Evolutionary conservation across 345 rosid genomes (phyloP).

Genomic region (Syzygium grande): DNA sequence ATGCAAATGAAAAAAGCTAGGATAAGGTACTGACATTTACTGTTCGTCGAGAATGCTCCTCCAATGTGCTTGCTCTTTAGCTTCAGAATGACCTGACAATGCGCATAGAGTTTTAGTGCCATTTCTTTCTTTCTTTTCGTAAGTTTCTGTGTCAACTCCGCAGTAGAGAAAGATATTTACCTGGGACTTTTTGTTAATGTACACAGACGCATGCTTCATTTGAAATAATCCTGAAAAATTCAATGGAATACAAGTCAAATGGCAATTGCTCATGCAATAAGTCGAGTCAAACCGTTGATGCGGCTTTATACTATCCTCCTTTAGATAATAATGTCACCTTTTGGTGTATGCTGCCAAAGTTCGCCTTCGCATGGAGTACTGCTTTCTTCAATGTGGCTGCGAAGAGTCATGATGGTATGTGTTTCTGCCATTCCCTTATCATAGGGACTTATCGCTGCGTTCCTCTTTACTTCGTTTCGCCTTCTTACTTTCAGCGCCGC

Average conservation of each 20-base stretch:
- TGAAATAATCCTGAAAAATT: conserved; percentile 48
- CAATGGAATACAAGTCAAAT: not conserved
- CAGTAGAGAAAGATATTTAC: conserved; percentile 10
- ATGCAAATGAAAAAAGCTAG: not conserved
- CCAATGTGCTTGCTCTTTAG: conserved; percentile 84
- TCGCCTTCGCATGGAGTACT: conserved; percentile 55
- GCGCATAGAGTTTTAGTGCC: not conserved
- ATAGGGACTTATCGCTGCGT: conserved; percentile 74
- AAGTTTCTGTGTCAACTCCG: not conserved
- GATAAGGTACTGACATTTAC: conserved; percentile 43
- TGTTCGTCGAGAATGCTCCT: conserved; percentile 91
- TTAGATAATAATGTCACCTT: conserved; percentile 29
- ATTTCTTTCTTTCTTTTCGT: not conserved
- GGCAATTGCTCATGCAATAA: not conserved
- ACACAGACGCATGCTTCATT: conserved; percentile 50
- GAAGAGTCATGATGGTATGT: conserved; percentile 29
- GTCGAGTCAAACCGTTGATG: not conserved
- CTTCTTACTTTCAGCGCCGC: conserved; percentile 62
- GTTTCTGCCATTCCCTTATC: conserved; percentile 46
- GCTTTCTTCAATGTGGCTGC: conserved; percentile 27
- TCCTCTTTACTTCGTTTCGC: conserved; percentile 85
- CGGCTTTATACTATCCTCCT: not conserved
- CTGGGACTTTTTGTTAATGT: conserved; percentile 78
- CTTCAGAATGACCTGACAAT: conserved; percentile 54
- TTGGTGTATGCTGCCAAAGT: conserved; percentile 54